These are phyloP conservation scores for Diaporthe sp. DNA, from an alignment of 2,329 filamentous ascomycete species.

Conservation along the genomic window DNA sequence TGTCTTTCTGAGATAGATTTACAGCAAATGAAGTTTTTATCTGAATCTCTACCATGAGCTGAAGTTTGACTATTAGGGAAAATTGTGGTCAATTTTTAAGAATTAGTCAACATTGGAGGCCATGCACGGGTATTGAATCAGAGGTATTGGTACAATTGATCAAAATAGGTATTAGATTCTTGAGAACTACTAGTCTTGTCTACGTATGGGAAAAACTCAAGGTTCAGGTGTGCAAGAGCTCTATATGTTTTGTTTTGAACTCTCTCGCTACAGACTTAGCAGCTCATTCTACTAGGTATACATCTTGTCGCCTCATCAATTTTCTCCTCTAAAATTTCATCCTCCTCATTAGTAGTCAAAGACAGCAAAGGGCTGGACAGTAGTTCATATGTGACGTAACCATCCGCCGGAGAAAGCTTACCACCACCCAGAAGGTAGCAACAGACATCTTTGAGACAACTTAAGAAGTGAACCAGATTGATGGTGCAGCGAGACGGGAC, in stretches of 20 bases:
- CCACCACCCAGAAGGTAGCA: no score
- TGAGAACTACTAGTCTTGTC: background rate
- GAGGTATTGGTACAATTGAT: background rate
- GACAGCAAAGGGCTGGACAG: no score
- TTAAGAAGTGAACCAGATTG: no score
- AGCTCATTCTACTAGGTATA: background rate
- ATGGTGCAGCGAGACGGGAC: no score
- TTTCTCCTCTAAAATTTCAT: no score
- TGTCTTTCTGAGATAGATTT: background rate
- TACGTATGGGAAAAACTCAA: background rate
- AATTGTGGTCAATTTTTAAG: background rate
- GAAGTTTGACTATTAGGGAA: background rate
- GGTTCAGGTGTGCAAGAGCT: background rate
- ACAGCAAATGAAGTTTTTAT: background rate
- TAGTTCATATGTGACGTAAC: no score
- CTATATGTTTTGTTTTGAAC: background rate
- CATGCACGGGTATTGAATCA: background rate
- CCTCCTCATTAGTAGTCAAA: no score
- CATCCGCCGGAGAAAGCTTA: no score
- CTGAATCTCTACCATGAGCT: background rate
- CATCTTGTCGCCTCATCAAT: background rate
- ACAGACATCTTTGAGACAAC: no score
- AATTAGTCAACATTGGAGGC: background rate
- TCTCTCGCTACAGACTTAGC: background rate
- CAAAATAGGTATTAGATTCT: background rate